Evolutionary conservation across 768 basidiomycete species (phyloP), one percentile per base, ranked within the genome.

Genomic region (Ephemerocybe angulata): DNA sequence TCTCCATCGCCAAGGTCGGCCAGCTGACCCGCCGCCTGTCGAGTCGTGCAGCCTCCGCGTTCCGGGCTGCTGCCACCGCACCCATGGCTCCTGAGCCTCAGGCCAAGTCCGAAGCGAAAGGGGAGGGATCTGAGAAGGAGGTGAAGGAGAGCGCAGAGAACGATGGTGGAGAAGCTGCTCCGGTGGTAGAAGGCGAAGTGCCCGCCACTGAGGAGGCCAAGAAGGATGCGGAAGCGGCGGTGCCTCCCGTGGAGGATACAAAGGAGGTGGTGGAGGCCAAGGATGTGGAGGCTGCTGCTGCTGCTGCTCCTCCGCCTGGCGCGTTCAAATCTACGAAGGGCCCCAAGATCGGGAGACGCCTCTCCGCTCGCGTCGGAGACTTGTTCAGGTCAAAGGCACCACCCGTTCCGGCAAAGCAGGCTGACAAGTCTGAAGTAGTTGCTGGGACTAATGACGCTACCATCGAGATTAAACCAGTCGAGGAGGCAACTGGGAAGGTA

Each of bases 281-380:
- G 24, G 7, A 30, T 10, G 3, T 33, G 24, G 38, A 41, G 38
- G 15, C 19, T 17, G 37, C 51, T 3, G 13, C 51, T 13, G 19
- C 51, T 13, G 19, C 51, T 8, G 38, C 40, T 22, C 38, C 51
- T 1, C 38, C 51, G 3, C 51, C 41, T 44, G 29, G 6, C 4
- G 19, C 44, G 12, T 33, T 25, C 53, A 46, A 30, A 24, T 29
- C 17, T 3, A 40, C 31, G 21, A 48, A 25, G 27, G 1, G 15
- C 8, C n/a, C 33, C 31, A 55, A 55, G 37, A n/a, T 55, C 22
- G 54, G 54, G n/a, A 33, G 47, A 13, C 46, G 54, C 13, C 46
- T 55, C 6, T 49, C 47, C 4, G 54, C 54, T 10, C 46, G 54
- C 17, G 46, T 55, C 25, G 54, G 54, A 3, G 54, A 55, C 28